Percentiles rank a stretch among this genome's conserved stretches.
Evolutionary conservation across 2,329 filamentous ascomycete species (phyloP).

Genomic region (Venturia aucupariae): DNA sequence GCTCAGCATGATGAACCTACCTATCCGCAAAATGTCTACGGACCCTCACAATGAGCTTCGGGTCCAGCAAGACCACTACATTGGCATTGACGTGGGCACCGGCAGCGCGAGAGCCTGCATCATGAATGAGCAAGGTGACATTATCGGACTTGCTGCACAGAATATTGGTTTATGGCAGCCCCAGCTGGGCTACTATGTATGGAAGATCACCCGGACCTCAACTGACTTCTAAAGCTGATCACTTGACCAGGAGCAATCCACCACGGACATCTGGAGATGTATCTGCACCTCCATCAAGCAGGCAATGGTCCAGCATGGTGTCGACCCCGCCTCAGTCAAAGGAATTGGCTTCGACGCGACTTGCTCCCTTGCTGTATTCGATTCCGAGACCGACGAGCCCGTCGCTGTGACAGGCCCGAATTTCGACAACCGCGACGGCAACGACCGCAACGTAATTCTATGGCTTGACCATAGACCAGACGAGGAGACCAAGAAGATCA

Average conservation of each 20-base stretch:
- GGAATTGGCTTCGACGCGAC: constrained; percentile 97
- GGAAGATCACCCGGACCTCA: constrained; percentile 15
- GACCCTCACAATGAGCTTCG: constrained; percentile 13
- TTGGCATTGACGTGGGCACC: constrained; percentile 94
- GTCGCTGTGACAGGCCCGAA: constrained; percentile 81
- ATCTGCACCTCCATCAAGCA: constrained; percentile 83
- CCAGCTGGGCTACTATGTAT: constrained; percentile 46
- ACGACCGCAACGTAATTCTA: constrained; percentile 89
- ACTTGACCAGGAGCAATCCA: constrained; percentile 76
- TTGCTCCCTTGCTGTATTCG: constrained; percentile 92
- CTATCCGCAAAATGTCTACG: constrained; percentile 10
- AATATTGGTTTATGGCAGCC: constrained; percentile 46
- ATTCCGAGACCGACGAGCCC: constrained; percentile 80
- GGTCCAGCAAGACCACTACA: constrained; percentile 27
- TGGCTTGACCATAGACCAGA: constrained; percentile 95
- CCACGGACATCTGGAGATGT: constrained; percentile 89
- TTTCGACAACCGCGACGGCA: constrained; percentile 65
- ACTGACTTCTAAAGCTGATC: constrained; percentile 15
- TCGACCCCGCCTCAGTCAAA: constrained; percentile 65
- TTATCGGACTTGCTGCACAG: constrained; percentile 51
- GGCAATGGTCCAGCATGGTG: constrained; percentile 70
- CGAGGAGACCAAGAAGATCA: constrained; percentile 86
- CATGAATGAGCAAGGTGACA: constrained; percentile 85
- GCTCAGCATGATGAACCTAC: background rate
- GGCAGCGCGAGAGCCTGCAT: constrained; percentile 93